Conservation (phyloP, 441 rosid genomes). For the Pelargonium cotyledonis region DNA sequence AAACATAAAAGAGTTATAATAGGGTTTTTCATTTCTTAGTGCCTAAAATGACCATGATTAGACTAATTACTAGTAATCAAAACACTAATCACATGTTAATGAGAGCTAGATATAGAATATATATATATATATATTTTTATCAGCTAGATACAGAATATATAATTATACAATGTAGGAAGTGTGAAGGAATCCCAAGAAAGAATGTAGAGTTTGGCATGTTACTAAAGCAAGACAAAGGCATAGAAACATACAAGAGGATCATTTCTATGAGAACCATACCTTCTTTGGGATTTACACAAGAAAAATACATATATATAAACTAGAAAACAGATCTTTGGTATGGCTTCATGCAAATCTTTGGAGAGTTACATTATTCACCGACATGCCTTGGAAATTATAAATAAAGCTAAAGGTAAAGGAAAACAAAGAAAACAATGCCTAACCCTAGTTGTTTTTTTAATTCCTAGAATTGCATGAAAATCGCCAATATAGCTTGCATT, state of each 20-base stretch:
- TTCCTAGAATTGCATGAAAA: constrained; percentile 41
- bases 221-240: constrained; percentile 69
- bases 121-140: too few species aligned
- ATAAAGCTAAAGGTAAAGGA: constrained; percentile 2
- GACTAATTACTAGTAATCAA: constrained; percentile 13
- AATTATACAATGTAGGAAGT: too few species aligned
- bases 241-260: constrained; percentile 31
- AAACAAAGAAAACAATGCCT: neutral
- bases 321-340: neutral
- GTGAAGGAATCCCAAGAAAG: constrained; percentile 72
- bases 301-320: neutral
- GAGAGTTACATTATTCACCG: constrained; percentile 27
- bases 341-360: neutral
- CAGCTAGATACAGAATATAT: too few species aligned
- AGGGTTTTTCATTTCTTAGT: too few species aligned
- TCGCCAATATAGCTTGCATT: constrained; percentile 34
- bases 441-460: neutral
- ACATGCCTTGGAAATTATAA: constrained; percentile 34
- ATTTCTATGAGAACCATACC: neutral
- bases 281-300: constrained; percentile 43
- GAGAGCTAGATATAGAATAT: constrained; percentile 11
- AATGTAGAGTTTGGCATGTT: constrained; percentile 65
- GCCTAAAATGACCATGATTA: constrained; percentile 17
- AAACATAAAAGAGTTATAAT: too few species aligned
- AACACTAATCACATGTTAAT: constrained; percentile 17